Percentiles rank a stretch among this genome's conserved stretches.
Evolutionary conservation across 257 asterid genomes (phyloP).

Genomic region (Jaltomata sinuosa): DNA sequence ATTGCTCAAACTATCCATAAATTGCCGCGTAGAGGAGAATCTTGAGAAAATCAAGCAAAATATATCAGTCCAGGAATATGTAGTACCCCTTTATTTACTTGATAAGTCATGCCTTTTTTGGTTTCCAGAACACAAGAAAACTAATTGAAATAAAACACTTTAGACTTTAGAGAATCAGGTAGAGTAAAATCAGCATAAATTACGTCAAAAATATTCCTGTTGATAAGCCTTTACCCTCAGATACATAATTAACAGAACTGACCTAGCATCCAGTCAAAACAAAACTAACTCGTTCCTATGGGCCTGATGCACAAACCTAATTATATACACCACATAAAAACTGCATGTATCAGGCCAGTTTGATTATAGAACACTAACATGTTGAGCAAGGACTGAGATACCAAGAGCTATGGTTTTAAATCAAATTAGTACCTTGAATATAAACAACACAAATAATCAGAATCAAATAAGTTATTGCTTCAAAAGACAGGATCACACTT

Average conservation of each 20-base stretch:
- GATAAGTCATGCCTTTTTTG: not conserved
- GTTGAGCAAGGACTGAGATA: not conserved
- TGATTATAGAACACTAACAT: not conserved
- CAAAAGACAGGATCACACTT: constrained; percentile 12
- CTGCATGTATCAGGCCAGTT: not conserved
- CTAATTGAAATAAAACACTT: not conserved
- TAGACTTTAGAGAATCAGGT: not conserved
- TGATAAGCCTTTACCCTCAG: not conserved
- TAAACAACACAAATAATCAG: not conserved
- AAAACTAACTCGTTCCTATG: not conserved
- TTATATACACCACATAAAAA: not conserved
- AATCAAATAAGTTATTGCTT: not conserved
- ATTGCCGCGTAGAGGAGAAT: not conserved
- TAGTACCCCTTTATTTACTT: not conserved
- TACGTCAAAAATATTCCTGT: not conserved
- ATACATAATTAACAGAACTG: not conserved
- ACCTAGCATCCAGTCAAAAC: not conserved
- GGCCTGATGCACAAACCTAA: not conserved
- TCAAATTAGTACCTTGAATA: not conserved
- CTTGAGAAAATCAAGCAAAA: not conserved
- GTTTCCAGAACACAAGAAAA: not conserved
- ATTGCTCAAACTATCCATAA: not conserved
- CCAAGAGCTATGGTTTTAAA: not conserved
- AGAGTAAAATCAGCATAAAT: not conserved
- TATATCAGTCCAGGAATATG: not conserved